Percentiles rank a stretch among this genome's conserved stretches.
phyloP scores from a whole-genome alignment of 148 eudicot genomes.

The Diospyros kaki region DNA sequence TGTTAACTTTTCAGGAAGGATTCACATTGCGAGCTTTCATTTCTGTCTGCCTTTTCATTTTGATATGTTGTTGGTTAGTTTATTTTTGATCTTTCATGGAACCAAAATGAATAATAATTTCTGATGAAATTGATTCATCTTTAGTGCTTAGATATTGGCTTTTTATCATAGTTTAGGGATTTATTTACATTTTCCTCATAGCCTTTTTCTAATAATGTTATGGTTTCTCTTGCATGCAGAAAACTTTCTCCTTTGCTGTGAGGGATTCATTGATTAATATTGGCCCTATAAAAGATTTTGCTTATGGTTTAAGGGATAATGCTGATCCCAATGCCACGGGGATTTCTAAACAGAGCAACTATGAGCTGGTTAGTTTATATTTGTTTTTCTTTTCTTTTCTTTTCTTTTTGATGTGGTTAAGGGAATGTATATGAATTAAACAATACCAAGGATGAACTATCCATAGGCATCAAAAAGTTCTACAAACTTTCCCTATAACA shows the following conservation, averaged over 20 bases:
- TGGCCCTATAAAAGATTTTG: constrained; percentile 91
- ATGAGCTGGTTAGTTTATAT: constrained; percentile 72
- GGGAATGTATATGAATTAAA: too few relatives aligned
- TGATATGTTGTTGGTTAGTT: background rate
- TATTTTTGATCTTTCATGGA: too few relatives aligned
- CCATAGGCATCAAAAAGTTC: too few relatives aligned
- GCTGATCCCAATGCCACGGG: constrained; percentile 79
- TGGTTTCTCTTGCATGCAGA: constrained; percentile 53
- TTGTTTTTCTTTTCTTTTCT: background rate
- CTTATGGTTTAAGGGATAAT: constrained; percentile 84
- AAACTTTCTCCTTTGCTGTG: constrained; percentile 82
- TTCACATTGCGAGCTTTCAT: background rate
- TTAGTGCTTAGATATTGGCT: background rate
- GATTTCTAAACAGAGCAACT: constrained; percentile 89
- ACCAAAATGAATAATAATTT: background rate
- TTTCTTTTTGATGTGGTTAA: too few relatives aligned
- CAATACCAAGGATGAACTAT: too few relatives aligned
- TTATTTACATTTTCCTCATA: background rate
- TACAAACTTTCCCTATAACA: too few relatives aligned
- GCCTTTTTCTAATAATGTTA: constrained; percentile 8
- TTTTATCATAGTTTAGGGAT: constrained; percentile 1
- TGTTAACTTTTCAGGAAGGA: background rate
- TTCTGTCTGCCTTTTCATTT: background rate
- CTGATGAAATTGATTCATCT: background rate
- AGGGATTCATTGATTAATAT: constrained; percentile 86